Conservation (phyloP, 257 asterid species). For the Mitragyna speciosa region DNA sequence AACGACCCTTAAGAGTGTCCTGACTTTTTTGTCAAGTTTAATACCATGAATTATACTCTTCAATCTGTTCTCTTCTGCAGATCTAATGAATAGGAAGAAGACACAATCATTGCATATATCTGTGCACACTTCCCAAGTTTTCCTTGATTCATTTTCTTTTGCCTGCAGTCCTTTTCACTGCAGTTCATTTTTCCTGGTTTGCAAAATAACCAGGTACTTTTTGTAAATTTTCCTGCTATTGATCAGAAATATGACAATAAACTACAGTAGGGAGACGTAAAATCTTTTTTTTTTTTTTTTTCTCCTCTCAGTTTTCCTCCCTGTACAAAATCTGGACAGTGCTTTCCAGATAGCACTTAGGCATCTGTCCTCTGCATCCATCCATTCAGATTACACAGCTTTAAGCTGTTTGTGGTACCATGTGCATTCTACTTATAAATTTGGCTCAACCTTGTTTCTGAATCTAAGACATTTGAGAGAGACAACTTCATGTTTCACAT, state of each 20-base stretch:
- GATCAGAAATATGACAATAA: not conserved
- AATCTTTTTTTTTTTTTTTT: not conserved
- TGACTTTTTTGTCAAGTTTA: not conserved
- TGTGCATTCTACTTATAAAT: not conserved
- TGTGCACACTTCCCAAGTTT: too few species aligned
- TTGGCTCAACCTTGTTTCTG: not conserved
- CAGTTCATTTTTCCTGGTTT: not conserved
- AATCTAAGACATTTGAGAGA: not conserved
- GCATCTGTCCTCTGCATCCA: not conserved
- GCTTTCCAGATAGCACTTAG: not conserved
- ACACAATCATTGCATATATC: not conserved
- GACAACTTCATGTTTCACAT: not conserved
- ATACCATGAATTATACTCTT: not conserved
- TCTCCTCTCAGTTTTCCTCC: not conserved
- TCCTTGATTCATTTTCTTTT: not conserved
- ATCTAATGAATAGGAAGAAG: not conserved
- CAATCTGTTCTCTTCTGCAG: constrained; percentile 4
- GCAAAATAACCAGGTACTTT: not conserved
- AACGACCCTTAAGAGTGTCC: not conserved
- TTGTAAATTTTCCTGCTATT: not conserved
- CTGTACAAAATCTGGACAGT: not conserved
- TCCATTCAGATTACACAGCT: not conserved
- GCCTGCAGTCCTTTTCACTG: not conserved
- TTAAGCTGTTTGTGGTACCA: not conserved
- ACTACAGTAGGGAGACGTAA: not conserved